Conservation (phyloP, 352 stramenopile species). For the Pythium aquatile region DNA sequence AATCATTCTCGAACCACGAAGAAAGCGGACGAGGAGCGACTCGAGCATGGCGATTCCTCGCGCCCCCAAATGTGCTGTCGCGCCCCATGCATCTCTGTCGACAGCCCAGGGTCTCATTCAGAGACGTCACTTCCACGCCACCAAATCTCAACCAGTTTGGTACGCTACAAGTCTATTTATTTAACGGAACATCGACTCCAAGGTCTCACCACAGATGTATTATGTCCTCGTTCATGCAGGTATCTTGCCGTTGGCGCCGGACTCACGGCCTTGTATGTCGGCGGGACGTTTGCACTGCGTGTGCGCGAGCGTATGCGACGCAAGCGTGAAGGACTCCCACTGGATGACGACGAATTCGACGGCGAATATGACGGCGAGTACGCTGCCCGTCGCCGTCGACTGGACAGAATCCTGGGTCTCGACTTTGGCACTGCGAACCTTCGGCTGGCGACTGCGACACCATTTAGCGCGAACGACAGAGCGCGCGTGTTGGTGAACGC, state of each 20-base stretch:
- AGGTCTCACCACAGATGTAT: not conserved
- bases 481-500: slow-evolving; percentile 57
- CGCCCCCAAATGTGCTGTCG: not conserved
- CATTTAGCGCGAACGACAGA: slow-evolving; percentile 16
- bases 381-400: not conserved
- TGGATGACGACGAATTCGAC: slow-evolving; percentile 38
- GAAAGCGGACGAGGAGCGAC: not conserved
- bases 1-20: not conserved
- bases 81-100: not conserved
- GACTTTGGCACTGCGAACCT: slow-evolving; percentile 56
- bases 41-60: slow-evolving; percentile 16
- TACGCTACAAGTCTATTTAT: slow-evolving; percentile 10
- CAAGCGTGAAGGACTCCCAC: slow-evolving; percentile 39
- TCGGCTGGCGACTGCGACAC: slow-evolving; percentile 40
- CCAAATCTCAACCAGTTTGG: slow-evolving; percentile 49
- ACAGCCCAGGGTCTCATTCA: slow-evolving; percentile 4
- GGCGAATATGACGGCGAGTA: slow-evolving; percentile 8
- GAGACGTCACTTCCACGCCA: slow-evolving; percentile 50
- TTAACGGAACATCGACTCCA: not conserved
- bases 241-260: slow-evolving; percentile 39
- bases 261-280: slow-evolving; percentile 49
- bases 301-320: slow-evolving; percentile 56
- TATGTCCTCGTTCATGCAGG: not conserved
- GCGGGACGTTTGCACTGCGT: slow-evolving; percentile 55
- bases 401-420: slow-evolving; percentile 50